phyloP scores from a whole-genome alignment of 139 green algal species.

The Chlamydomonas asymmetrica region DNA sequence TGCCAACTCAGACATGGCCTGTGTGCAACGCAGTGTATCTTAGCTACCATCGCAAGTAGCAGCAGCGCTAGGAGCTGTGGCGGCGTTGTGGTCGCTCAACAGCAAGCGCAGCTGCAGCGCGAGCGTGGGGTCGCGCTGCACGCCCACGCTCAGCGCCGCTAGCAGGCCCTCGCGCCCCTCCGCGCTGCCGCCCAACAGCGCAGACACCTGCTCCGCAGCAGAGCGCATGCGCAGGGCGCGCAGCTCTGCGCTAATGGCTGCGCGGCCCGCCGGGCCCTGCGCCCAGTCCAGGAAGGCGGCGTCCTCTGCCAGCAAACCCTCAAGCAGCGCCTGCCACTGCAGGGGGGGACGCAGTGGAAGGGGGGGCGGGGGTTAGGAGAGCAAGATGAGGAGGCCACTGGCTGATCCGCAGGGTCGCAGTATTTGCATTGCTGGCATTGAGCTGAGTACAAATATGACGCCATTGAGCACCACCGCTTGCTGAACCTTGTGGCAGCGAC shows the following conservation, averaged over 20 bases:
- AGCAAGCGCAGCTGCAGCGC: slow-evolving; percentile 37
- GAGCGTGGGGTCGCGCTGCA: slow-evolving; percentile 13
- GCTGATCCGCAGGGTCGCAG: neutral
- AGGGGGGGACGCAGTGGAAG: too few relatives aligned
- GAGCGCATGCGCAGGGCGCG: slow-evolving; percentile 53
- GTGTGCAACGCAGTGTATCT: too few relatives aligned
- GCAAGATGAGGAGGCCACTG: neutral
- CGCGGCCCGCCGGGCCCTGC: slow-evolving; percentile 55
- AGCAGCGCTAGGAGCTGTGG: too few relatives aligned
- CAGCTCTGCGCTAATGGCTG: slow-evolving; percentile 67
- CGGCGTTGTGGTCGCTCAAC: slow-evolving; percentile 13
- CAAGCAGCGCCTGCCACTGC: too few relatives aligned
- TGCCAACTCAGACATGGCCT: too few relatives aligned
- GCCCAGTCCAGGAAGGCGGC: slow-evolving; percentile 73
- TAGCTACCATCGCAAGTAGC: too few relatives aligned
- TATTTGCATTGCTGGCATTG: neutral
- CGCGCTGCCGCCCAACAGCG: slow-evolving; percentile 23
- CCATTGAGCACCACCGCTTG: neutral
- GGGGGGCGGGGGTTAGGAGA: too few relatives aligned
- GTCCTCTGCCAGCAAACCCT: slow-evolving; percentile 39
- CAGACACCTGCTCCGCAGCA: slow-evolving; percentile 33
- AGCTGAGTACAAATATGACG: neutral
- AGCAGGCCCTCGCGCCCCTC: slow-evolving; percentile 36
- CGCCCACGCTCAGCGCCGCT: slow-evolving; percentile 17
- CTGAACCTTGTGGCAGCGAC: too few relatives aligned